A percentile compares a stretch with the other conserved stretches of the same genome.
phyloP scores from a whole-genome alignment of 129 eudicot species.

The Erigeron canadensis region DNA sequence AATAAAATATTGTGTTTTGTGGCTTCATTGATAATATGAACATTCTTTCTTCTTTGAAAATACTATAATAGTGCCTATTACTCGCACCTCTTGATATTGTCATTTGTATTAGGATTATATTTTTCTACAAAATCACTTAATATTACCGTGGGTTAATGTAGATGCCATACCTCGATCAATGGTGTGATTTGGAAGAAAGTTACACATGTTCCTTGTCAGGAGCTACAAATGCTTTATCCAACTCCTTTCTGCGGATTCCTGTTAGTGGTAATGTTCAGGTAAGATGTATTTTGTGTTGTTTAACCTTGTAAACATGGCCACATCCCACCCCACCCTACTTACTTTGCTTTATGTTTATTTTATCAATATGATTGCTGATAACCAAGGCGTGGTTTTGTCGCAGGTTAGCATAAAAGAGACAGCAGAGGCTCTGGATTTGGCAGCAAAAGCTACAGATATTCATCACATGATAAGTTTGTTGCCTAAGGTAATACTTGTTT shows the following conservation, averaged over 20 bases:
- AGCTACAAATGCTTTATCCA: conserved; percentile 48
- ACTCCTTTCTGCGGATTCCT: conserved; percentile 68
- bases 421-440: conserved; percentile 53
- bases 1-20: too few relatives aligned
- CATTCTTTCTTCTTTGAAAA: background rate
- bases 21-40: too few relatives aligned
- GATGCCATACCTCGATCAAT: conserved; percentile 77
- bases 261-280: conserved; percentile 67
- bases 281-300: background rate
- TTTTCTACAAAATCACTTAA: background rate
- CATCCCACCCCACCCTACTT: background rate
- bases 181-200: conserved; percentile 71
- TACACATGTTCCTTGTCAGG: conserved; percentile 61
- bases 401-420: conserved; percentile 65
- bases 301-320: background rate
- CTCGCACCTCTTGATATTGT: background rate
- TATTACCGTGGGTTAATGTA: conserved; percentile 19
- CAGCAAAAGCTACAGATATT: conserved; percentile 53
- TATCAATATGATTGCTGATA: conserved; percentile 2
- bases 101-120: background rate
- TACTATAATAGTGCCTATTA: background rate
- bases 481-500: conserved; percentile 47
- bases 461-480: conserved; percentile 44
- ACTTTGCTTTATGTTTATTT: background rate
- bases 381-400: background rate